A percentile compares a stretch with the other conserved stretches of the same genome.
phyloP scores from a whole-genome alignment of 768 basidiomycete species.

The Amanita exitialis region DNA sequence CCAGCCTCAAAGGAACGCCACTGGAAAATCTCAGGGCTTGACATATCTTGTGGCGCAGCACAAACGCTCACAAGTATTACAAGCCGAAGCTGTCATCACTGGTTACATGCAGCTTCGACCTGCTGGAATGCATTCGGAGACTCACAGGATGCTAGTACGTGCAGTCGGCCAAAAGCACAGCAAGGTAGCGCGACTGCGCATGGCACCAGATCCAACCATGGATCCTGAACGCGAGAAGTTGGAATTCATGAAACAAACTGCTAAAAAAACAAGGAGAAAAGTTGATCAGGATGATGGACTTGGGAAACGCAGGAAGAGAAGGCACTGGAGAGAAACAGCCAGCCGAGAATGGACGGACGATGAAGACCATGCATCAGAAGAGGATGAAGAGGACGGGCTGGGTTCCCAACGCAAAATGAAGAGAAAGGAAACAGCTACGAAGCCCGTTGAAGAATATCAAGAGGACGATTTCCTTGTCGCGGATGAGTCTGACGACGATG shows the following conservation, averaged over 20 bases:
- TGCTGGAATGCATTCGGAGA: slow-evolving; percentile 84
- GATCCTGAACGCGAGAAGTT: slow-evolving; percentile 69
- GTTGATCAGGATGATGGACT: slow-evolving; percentile 40
- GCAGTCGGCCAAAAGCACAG: slow-evolving; percentile 81
- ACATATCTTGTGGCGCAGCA: slow-evolving; percentile 89
- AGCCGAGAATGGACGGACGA: slow-evolving; percentile 53
- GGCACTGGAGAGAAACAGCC: slow-evolving; percentile 28
- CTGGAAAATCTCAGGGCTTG: slow-evolving; percentile 56
- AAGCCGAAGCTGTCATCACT: slow-evolving; percentile 74
- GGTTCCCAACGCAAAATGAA: slow-evolving; percentile 32
- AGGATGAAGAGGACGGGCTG: slow-evolving; percentile 46
- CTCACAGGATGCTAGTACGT: slow-evolving; percentile 81
- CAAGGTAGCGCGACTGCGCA: slow-evolving; percentile 68
- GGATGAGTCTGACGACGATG: slow-evolving; percentile 65
- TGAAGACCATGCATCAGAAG: slow-evolving; percentile 49
- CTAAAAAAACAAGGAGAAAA: slow-evolving; percentile 54
- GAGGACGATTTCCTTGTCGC: slow-evolving; percentile 82
- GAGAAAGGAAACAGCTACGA: slow-evolving; percentile 41
- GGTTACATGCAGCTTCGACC: slow-evolving; percentile 81
- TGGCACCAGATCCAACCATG: slow-evolving; percentile 68
- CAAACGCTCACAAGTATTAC: slow-evolving; percentile 77
- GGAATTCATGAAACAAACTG: slow-evolving; percentile 55
- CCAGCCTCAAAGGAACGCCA: slow-evolving; percentile 24
- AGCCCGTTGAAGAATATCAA: slow-evolving; percentile 61
- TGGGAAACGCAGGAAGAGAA: slow-evolving; percentile 37